Evolutionary conservation across 2,329 filamentous ascomycete genomes (phyloP).

Genomic region (Fusarium gaditjirri): DNA sequence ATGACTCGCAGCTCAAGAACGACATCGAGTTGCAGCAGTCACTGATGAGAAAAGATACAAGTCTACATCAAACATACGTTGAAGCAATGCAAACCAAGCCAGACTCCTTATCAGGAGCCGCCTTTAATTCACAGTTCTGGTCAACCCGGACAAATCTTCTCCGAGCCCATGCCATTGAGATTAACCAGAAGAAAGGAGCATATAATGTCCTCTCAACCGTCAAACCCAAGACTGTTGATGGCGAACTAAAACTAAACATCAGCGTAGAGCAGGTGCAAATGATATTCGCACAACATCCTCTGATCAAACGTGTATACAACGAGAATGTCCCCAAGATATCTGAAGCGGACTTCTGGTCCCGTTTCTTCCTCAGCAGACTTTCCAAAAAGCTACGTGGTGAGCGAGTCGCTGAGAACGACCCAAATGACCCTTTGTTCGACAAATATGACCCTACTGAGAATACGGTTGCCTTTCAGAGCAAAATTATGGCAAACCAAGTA

Average conservation of each 20-base stretch:
- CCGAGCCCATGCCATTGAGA: conserved; percentile 90
- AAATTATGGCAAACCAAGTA: conserved; percentile 71
- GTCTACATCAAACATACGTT: conserved; percentile 84
- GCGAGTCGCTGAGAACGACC: conserved; percentile 80
- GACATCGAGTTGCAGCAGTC: conserved; percentile 89
- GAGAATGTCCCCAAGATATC: conserved; percentile 87
- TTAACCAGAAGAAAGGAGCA: conserved; percentile 83
- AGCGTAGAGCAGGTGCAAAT: conserved; percentile 92
- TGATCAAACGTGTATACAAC: conserved; percentile 91
- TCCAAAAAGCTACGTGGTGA: conserved; percentile 94
- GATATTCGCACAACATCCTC: conserved; percentile 91
- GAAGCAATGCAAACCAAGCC: conserved; percentile 86
- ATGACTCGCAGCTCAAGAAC: conserved; percentile 79
- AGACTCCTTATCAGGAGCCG: conserved; percentile 79
- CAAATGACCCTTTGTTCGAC: conserved; percentile 83
- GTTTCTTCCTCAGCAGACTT: conserved; percentile 91
- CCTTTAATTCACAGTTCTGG: conserved; percentile 96
- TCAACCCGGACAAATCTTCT: conserved; percentile 86
- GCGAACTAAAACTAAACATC: conserved; percentile 80
- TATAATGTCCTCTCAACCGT: conserved; percentile 95
- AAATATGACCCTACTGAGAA: conserved; percentile 83
- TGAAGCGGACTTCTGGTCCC: conserved; percentile 88
- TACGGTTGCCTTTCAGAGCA: conserved; percentile 61
- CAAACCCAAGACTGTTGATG: conserved; percentile 68
- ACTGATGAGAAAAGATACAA: conserved; percentile 81